These are phyloP conservation scores for Ustilago nuda DNA, from an alignment of 1,284 basidiomycete species.

Conservation along the genomic window DNA sequence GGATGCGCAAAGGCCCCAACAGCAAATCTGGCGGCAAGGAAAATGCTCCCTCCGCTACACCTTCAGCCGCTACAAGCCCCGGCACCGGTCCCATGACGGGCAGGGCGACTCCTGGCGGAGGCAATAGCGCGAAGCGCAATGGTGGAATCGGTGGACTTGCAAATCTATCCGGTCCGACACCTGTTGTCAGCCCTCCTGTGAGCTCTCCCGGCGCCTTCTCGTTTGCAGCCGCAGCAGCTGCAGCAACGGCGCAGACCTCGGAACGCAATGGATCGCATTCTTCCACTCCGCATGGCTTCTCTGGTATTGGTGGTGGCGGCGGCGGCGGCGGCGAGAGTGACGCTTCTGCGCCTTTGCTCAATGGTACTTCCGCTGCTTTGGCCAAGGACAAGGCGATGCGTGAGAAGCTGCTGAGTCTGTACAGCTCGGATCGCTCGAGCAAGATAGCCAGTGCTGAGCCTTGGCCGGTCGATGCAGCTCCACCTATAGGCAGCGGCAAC, in stretches of 20 bases:
- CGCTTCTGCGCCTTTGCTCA: conserved; percentile 28
- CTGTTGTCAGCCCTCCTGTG: conserved; percentile 43
- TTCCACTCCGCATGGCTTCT: conserved; percentile 21
- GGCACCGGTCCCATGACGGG: conserved; percentile 23
- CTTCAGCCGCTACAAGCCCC: conserved; percentile 34
- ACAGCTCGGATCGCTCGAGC: conserved; percentile 50
- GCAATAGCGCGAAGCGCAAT: conserved; percentile 29
- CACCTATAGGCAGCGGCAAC: conserved; percentile 8
- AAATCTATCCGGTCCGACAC: conserved; percentile 37
- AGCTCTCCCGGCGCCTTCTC: conserved; percentile 60
- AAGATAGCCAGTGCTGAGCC: conserved; percentile 33
- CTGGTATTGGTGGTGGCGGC: neutral
- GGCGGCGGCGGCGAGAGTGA: conserved; percentile 17
- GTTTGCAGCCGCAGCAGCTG: conserved; percentile 59
- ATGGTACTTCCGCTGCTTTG: conserved; percentile 31
- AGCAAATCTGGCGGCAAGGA: conserved; percentile 45
- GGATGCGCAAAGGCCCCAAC: conserved; percentile 65
- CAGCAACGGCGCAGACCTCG: conserved; percentile 35
- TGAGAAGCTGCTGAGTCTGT: conserved; percentile 58
- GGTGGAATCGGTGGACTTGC: conserved; percentile 39
- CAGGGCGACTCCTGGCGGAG: conserved; percentile 16
- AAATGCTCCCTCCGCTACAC: conserved; percentile 15
- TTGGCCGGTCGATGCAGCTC: conserved; percentile 29
- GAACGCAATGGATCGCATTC: conserved; percentile 27
- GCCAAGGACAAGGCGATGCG: conserved; percentile 49